Percentiles rank a stretch among this genome's conserved stretches.
phyloP scores from a whole-genome alignment of 2,329 filamentous ascomycete genomes.

The Drechslerella dactyloides region DNA sequence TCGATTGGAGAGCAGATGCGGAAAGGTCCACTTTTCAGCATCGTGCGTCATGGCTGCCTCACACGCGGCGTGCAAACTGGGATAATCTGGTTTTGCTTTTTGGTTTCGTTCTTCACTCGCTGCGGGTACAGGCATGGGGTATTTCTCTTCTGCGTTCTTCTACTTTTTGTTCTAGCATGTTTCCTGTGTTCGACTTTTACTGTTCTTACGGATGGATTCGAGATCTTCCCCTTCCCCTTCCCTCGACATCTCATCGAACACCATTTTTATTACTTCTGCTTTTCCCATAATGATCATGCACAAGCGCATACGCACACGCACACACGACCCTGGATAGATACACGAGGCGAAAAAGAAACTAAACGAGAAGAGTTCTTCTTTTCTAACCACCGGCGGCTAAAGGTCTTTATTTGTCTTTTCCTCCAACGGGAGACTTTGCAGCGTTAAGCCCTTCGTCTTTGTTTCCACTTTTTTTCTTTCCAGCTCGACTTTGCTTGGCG shows the following conservation, averaged over 20 bases:
- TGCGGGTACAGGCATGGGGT: slow-evolving; percentile 46
- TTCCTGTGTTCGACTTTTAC: slow-evolving; percentile 3
- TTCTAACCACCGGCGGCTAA: slow-evolving; percentile 14
- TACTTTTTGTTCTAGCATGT: slow-evolving; percentile 3
- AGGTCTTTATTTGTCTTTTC: slow-evolving; percentile 25
- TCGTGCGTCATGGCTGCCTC: not conserved
- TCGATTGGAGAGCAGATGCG: not conserved
- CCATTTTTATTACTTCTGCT: slow-evolving; percentile 8
- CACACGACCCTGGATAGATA: slow-evolving; percentile 29
- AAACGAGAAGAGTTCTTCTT: too few species aligned
- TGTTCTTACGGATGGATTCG: slow-evolving; percentile 1
- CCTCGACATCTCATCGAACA: slow-evolving; percentile 7
- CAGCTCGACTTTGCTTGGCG: slow-evolving; percentile 12
- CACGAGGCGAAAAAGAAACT: slow-evolving; percentile 46
- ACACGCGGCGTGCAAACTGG: not conserved
- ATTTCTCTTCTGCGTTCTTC: slow-evolving; percentile 10
- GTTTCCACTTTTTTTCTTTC: slow-evolving; percentile 45
- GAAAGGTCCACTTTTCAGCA: not conserved
- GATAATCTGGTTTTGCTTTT: slow-evolving; percentile 15
- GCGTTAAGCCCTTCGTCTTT: slow-evolving; percentile 3
- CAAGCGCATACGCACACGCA: slow-evolving; percentile 4
- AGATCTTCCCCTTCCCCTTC: slow-evolving; percentile 11
- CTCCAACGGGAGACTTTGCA: slow-evolving; percentile 26
- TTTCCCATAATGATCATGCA: slow-evolving; percentile 40
- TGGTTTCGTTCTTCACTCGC: slow-evolving; percentile 24